Evolutionary conservation across 2,329 filamentous ascomycete genomes (phyloP).

Genomic region (Cadophora gregata): DNA sequence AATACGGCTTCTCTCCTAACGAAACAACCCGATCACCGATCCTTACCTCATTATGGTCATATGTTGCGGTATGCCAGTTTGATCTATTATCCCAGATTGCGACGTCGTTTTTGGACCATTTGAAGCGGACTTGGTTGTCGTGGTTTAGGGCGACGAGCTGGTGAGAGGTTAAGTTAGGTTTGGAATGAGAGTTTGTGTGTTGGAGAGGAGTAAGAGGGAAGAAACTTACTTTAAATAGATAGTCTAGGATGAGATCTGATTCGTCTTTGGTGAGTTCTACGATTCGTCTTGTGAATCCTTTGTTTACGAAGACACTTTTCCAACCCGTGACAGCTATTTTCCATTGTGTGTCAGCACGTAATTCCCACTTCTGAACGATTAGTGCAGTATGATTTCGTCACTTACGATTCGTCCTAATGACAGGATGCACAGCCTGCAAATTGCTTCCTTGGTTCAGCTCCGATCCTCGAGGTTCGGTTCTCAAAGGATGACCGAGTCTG

Average conservation of each 20-base stretch:
- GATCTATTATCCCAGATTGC: slow-evolving; percentile 72
- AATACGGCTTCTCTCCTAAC: slow-evolving; percentile 65
- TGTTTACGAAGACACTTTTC: slow-evolving; percentile 49
- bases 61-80: slow-evolving; percentile 60
- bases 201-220: slow-evolving; percentile 48
- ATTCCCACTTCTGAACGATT: too few species aligned
- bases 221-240: slow-evolving; percentile 37
- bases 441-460: slow-evolving; percentile 62
- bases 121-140: slow-evolving; percentile 61
- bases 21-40: slow-evolving; percentile 54
- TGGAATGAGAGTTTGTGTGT: slow-evolving; percentile 43
- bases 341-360: not conserved
- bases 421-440: slow-evolving; percentile 52
- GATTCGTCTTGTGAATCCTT: slow-evolving; percentile 59
- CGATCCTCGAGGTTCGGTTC: slow-evolving; percentile 55
- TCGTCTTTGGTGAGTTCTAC: slow-evolving; percentile 61
- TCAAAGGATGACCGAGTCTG: slow-evolving; percentile 52
- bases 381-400: too few species aligned
- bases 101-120: slow-evolving; percentile 52
- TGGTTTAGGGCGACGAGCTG: slow-evolving; percentile 53
- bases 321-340: slow-evolving; percentile 53
- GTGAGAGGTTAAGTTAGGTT: not conserved
- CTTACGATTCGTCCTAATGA: slow-evolving; percentile 62
- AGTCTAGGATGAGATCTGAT: slow-evolving; percentile 47
- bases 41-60: slow-evolving; percentile 61